Evolutionary conservation across 1,284 basidiomycete genomes (phyloP), one percentile per base, ranked within the genome.

Genomic region (Dichomitus squalens): DNA sequence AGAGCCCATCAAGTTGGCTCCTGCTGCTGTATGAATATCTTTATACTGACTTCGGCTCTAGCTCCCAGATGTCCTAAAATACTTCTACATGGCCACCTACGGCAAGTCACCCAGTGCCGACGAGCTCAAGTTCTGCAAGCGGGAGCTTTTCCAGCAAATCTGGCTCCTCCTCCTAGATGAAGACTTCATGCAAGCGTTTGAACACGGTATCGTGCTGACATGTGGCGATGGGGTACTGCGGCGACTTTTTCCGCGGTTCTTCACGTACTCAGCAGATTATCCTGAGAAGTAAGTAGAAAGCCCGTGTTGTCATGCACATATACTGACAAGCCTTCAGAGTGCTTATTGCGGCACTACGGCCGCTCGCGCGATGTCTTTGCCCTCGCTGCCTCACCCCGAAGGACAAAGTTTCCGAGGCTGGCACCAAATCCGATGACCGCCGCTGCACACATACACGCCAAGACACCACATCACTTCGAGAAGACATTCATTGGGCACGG

Each of bases 241-340:
- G 0, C 63, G 66, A 0, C 7, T 71, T 0, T 72, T 60, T 52
- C 64, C 64, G 3, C 58, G 69, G 1, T 53, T 72, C 9, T 65
- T 71, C 27, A 63, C 61, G 0, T 70, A 71, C 39, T 66, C 68
- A 7, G 70, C 71, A 1, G 70, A 71, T 40, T 72, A 72, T 53
- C 69, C 67, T 12, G 69, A 72, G 44, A 70, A 68, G 71, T 72
- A 55, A 29, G 64, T 57, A 65, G 9, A 58, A 67, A 23, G 3
- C 12, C 9, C 16, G 18, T 23, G 18, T 16, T 27, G 4, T 2
- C 12, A 6, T 9, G 7, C 49, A 52, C 67, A 3, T 70, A 73
- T 59, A 70, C 70, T 61, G 35, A 52, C 21, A 12, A 33, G 25
- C 11, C 5, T 27, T 27, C 23, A 66, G 63, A 27, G 43, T 64